Percentiles rank a stretch among this genome's conserved stretches.
Evolutionary conservation across 176 grass and related monocot genomes (phyloP).

Genomic region (Carex pumila): DNA sequence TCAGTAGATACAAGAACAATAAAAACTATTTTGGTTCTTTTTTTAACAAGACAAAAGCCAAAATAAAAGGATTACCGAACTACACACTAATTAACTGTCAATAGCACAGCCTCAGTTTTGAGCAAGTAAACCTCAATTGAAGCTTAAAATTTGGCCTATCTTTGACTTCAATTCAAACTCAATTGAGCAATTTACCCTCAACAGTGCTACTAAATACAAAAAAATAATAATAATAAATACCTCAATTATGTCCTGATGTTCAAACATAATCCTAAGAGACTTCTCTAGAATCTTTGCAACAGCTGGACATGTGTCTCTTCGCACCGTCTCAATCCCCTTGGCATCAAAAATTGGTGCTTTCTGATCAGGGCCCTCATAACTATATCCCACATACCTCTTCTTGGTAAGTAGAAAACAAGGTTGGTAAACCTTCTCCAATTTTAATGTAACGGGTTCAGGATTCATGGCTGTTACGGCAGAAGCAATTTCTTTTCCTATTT

Average conservation of each 20-base stretch:
- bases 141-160: neutral
- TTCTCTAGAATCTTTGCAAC: conserved; percentile 88
- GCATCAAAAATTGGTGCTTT: conserved; percentile 71
- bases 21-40: neutral
- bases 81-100: neutral
- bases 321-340: conserved; percentile 91
- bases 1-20: neutral
- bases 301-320: conserved; percentile 83
- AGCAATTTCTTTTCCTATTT: conserved; percentile 91
- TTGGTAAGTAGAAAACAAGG: conserved; percentile 96
- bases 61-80: neutral
- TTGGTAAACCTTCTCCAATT: conserved; percentile 91
- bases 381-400: conserved; percentile 96
- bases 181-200: conserved; percentile 1
- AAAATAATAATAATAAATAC: conserved; percentile 31
- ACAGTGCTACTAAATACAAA: conserved; percentile 3
- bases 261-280: conserved; percentile 86
- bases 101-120: neutral
- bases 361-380: conserved; percentile 80
- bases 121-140: neutral
- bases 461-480: conserved; percentile 66
- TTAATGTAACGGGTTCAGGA: conserved; percentile 77
- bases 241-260: conserved; percentile 64
- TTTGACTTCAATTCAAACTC: neutral
- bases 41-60: neutral